Evolutionary conservation across 129 eudicot genomes (phyloP).

Genomic region (Tanacetum coccineum): DNA sequence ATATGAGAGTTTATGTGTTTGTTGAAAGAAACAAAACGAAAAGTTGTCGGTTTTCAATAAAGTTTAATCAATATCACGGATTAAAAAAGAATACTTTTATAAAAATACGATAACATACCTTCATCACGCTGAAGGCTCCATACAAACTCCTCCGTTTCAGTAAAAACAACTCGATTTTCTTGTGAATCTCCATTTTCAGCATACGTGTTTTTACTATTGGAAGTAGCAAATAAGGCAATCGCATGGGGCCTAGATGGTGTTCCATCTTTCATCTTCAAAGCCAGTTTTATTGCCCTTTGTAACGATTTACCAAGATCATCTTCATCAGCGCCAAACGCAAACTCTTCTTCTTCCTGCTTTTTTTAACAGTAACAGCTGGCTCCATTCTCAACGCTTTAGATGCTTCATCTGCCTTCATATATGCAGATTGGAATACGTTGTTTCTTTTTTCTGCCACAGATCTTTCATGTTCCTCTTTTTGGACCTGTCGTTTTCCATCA

Average conservation of each 20-base stretch:
- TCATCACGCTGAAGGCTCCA: slow-evolving; percentile 96
- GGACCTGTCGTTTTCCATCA: slow-evolving; percentile 62
- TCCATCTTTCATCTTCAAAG: slow-evolving; percentile 54
- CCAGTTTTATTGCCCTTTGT: slow-evolving; percentile 77
- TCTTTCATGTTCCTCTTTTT: slow-evolving; percentile 68
- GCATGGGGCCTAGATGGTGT: slow-evolving; percentile 43
- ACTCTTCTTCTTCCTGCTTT: slow-evolving; percentile 47
- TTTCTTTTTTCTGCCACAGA: slow-evolving; percentile 71
- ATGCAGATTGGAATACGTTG: slow-evolving; percentile 72
- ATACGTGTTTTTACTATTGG: slow-evolving; percentile 30
- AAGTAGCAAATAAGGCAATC: slow-evolving; percentile 57
- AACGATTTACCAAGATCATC: slow-evolving; percentile 76
- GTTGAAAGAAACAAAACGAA: too few species aligned
- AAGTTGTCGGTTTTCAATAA: too few species aligned
- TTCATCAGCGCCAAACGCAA: slow-evolving; percentile 81
- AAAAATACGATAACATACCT: slow-evolving; percentile 36
- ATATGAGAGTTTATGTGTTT: too few species aligned
- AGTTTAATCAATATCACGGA: too few species aligned
- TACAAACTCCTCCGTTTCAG: slow-evolving; percentile 98
- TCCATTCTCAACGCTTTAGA: slow-evolving; percentile 70
- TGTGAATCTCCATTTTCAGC: slow-evolving; percentile 44
- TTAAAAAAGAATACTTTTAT: not conserved
- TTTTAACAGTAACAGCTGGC: slow-evolving; percentile 29
- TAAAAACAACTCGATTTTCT: slow-evolving; percentile 80
- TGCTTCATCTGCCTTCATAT: slow-evolving; percentile 84